Base-by-base conservation (phyloP, 2,329 filamentous ascomycete genomes). In the Ceratocystis lukuohia region DNA sequence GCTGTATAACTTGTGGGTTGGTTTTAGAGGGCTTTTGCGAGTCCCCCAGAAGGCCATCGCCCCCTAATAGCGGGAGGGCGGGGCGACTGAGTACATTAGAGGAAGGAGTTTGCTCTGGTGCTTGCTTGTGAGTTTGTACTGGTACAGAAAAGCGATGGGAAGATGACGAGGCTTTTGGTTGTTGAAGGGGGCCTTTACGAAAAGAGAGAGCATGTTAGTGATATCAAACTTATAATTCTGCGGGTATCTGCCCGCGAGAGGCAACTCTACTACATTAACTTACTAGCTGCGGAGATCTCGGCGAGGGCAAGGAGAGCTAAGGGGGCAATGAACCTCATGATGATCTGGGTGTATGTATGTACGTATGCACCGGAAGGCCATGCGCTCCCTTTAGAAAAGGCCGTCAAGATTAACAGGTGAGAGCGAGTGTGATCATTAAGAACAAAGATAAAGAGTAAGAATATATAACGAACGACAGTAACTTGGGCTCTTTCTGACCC, bases 351-450 rank as follows among this genome's bases (percentile, higher is more conserved):
- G 56, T 62, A 22, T 46, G 37, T 66, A 22, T 61, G 20, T 50
- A 44, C 33, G 50, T 59, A n/a, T 57, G 50, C 61, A 22, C 56
- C 56, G 56, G 56, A 59, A 59, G 28, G 56, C 56, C 56, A 59
- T 59, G 56, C 56, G 56, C 56, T 59, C 56, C 56, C 56, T 59
- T 41, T 59, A 4, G 30, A 37, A 59, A 37, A 59, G 30, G 28
- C 56, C 56, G 56, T 59, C 56, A 17, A 33, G 17, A 30, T 33
- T 37, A n/a, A n/a, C 56, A 59, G 56, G 17, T 6, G 28, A 33
- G 28, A 15, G 15, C 8, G n/a, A 37, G 25, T 33, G 28, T 33
- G 28, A 28, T 59, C 56, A 72, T 70, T 37, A 62, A 46, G 17
- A 62, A 28, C n/a, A 25, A n/a, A 25, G 45, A 45, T 15, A 46